Evolutionary conservation across 108 stramenopile genomes (phyloP).

Genomic region (Nitzschia sp.): DNA sequence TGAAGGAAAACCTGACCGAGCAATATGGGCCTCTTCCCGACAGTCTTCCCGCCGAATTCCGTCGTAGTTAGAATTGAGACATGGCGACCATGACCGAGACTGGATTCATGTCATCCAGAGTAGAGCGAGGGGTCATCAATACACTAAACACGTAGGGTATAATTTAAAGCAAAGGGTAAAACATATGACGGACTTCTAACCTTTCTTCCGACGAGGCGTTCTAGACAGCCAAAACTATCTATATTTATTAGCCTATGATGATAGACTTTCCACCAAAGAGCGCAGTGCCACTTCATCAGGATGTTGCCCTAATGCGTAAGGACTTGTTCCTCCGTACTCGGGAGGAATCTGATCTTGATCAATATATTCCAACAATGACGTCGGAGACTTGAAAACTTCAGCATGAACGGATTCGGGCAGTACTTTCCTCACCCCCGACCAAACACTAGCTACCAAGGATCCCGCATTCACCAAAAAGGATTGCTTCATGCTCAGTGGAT

Average conservation of each 20-base stretch:
- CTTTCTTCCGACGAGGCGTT: too few species aligned
- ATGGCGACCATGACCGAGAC: not conserved
- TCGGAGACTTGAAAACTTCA: constrained; percentile 45
- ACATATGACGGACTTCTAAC: too few species aligned
- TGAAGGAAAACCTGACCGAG: constrained; percentile 89
- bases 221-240: too few species aligned
- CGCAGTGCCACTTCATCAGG: constrained; percentile 39
- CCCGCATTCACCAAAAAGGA: constrained; percentile 45
- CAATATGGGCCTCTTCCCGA: constrained; percentile 79
- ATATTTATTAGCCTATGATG: too few species aligned
- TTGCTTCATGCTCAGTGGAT: constrained; percentile 42
- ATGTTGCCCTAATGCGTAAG: constrained; percentile 45
- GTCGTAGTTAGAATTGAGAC: constrained; percentile 20
- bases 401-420: constrained; percentile 47
- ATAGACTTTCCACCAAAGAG: not conserved
- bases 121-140: too few species aligned
- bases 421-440: constrained; percentile 32
- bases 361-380: constrained; percentile 45
- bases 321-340: constrained; percentile 54
- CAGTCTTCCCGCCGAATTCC: constrained; percentile 51
- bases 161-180: too few species aligned
- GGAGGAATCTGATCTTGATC: constrained; percentile 57
- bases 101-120: too few species aligned
- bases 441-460: constrained; percentile 47
- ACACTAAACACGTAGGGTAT: too few species aligned